phyloP scores from a whole-genome alignment of 2,329 filamentous ascomycete genomes.

The Fusarium pilosicola region DNA sequence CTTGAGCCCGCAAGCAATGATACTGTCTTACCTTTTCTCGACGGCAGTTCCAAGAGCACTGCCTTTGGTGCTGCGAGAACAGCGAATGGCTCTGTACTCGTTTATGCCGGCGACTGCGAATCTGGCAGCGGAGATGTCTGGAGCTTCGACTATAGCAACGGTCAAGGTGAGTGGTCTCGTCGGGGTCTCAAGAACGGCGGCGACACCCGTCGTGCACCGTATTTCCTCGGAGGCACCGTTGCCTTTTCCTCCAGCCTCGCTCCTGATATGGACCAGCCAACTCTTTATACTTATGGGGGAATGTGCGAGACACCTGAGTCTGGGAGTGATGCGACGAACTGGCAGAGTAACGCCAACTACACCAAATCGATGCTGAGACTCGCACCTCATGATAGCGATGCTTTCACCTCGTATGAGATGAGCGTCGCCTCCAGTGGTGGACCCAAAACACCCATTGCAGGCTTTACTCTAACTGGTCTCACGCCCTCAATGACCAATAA shows the following conservation, averaged over 20 bases:
- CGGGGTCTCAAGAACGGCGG: conserved; percentile 33
- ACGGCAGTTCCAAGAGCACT: conserved; percentile 55
- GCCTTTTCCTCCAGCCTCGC: conserved; percentile 73
- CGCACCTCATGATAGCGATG: conserved; percentile 53
- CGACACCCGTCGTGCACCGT: conserved; percentile 51
- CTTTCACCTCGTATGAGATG: conserved; percentile 49
- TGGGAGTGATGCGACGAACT: conserved; percentile 55
- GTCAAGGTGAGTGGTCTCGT: conserved; percentile 36
- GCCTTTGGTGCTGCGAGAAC: conserved; percentile 77
- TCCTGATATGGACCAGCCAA: conserved; percentile 62
- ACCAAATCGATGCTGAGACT: conserved; percentile 81
- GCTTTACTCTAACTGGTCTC: conserved; percentile 83
- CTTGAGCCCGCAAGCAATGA: conserved; percentile 63
- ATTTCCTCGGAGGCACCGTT: conserved; percentile 66
- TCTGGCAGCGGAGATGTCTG: conserved; percentile 69
- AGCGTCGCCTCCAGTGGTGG: conserved; percentile 59
- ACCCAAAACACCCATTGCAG: conserved; percentile 82
- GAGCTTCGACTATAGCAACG: conserved; percentile 61
- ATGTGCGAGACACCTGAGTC: conserved; percentile 75
- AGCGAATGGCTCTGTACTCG: conserved; percentile 73
- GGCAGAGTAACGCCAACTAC: conserved; percentile 78
- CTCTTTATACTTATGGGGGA: conserved; percentile 83
- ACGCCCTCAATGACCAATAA: conserved; percentile 75
- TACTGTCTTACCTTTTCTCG: conserved; percentile 69
- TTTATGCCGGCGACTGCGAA: conserved; percentile 79